These are phyloP conservation scores for Hymenoscyphus repandus DNA, from an alignment of 2,329 filamentous ascomycete genomes.

Conservation along the genomic window DNA sequence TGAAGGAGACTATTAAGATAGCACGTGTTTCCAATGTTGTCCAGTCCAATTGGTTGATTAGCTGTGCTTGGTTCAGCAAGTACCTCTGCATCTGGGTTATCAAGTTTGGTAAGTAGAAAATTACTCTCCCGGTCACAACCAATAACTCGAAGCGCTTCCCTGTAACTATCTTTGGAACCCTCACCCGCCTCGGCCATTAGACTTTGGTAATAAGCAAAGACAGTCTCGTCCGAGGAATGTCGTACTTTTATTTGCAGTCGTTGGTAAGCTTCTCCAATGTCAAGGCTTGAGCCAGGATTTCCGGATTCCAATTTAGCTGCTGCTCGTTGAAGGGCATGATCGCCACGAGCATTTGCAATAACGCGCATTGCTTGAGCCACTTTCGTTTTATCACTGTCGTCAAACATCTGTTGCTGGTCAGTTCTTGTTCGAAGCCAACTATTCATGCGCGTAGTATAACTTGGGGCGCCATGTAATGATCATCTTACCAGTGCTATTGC, in stretches of 20 bases:
- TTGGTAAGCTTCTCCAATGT: constrained; percentile 29
- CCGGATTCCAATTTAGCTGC: constrained; percentile 26
- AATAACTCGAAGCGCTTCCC: constrained; percentile 30
- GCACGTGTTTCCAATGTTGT: constrained; percentile 96
- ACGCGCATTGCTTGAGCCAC: constrained; percentile 28
- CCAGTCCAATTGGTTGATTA: constrained; percentile 74
- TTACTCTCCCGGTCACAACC: constrained; percentile 29
- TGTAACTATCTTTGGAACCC: constrained; percentile 29
- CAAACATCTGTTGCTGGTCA: constrained; percentile 21
- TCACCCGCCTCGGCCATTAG: constrained; percentile 23
- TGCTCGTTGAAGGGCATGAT: constrained; percentile 24
- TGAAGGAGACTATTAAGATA: constrained; percentile 96
- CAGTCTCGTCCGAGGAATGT: constrained; percentile 27
- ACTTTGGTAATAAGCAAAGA: constrained; percentile 30
- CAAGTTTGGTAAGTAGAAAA: constrained; percentile 30
- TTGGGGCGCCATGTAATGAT: not conserved
- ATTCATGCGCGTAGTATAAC: not conserved
- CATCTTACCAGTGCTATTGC: constrained; percentile 29
- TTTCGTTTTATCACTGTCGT: constrained; percentile 26
- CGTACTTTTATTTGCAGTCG: constrained; percentile 26
- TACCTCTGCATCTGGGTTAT: constrained; percentile 30
- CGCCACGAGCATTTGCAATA: constrained; percentile 26
- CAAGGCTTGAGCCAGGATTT: constrained; percentile 18
- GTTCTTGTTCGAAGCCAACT: not conserved
- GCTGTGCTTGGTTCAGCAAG: constrained; percentile 23